phyloP scores from a whole-genome alignment of 306 rosid genomes.

The Corylus heterophylla region DNA sequence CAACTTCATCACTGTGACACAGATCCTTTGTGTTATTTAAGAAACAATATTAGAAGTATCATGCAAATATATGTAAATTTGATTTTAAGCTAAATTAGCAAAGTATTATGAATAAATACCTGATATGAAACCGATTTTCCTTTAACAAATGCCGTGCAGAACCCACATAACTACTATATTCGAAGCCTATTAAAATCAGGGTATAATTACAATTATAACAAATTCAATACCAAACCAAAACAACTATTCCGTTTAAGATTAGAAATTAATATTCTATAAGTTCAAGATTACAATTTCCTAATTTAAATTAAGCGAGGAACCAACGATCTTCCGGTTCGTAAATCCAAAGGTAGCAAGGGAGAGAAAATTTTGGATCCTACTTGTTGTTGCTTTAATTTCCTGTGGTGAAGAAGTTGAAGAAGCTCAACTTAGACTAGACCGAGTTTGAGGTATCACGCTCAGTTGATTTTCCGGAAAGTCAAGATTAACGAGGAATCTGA shows the following conservation, averaged over 20 bases:
- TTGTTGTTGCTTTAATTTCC: background rate
- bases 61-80: conserved; percentile 13
- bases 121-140: conserved; percentile 24
- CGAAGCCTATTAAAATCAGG: conserved; percentile 38
- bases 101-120: conserved; percentile 43
- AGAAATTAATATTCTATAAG: background rate
- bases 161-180: conserved; percentile 26
- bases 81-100: background rate
- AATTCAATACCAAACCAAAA: background rate
- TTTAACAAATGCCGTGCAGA: conserved; percentile 59
- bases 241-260: background rate
- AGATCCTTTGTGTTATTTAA: background rate
- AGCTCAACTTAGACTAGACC: background rate
- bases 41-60: background rate
- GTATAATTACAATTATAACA: conserved; percentile 26
- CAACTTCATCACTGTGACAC: conserved; percentile 40
- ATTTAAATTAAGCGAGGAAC: background rate
- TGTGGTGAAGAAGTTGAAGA: background rate
- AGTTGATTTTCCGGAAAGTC: background rate
- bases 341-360: background rate
- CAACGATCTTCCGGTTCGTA: background rate
- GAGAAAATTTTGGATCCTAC: background rate
- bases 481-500: background rate
- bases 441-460: background rate
- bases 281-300: background rate